These are phyloP conservation scores for Leishmania tarentolae DNA, from an alignment of 208 protist species.

Conservation along the genomic window DNA sequence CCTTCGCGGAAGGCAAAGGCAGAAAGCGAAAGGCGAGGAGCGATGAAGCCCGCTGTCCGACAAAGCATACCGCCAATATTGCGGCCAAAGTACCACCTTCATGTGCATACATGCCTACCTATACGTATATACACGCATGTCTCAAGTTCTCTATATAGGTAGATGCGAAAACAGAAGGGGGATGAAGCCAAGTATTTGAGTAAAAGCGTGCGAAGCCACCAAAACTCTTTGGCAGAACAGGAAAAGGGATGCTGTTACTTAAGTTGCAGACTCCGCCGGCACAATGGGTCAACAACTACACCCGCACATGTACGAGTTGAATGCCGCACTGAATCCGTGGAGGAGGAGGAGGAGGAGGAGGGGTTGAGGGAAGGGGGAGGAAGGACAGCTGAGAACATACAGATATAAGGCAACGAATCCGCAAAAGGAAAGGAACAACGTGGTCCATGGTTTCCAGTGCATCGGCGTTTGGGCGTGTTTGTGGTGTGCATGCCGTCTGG, in stretches of 20 bases:
- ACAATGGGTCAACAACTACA: not conserved
- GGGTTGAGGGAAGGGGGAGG: not conserved
- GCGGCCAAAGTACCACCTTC: not conserved
- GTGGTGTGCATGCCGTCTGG: not conserved
- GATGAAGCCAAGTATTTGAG: no score
- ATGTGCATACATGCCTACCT: not conserved
- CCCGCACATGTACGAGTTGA: not conserved
- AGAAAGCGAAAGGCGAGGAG: no score
- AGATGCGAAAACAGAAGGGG: no score
- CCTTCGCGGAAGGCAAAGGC: no score
- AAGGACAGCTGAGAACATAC: not conserved
- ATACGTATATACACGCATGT: not conserved
- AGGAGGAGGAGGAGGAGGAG: not conserved
- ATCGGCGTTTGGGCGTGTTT: not conserved
- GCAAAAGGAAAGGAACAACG: not conserved
- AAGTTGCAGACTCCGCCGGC: not conserved
- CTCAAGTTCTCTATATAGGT: no score
- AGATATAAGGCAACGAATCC: not conserved
- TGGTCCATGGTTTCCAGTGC: no score
- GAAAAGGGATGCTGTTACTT: not conserved
- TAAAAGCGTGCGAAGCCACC: no score
- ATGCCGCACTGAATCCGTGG: no score
- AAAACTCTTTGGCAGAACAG: not conserved
- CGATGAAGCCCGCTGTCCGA: no score
- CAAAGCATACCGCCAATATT: no score